phyloP scores from a whole-genome alignment of 1,139 yeast genomes.

The Yamadazyma atlantica region DNA sequence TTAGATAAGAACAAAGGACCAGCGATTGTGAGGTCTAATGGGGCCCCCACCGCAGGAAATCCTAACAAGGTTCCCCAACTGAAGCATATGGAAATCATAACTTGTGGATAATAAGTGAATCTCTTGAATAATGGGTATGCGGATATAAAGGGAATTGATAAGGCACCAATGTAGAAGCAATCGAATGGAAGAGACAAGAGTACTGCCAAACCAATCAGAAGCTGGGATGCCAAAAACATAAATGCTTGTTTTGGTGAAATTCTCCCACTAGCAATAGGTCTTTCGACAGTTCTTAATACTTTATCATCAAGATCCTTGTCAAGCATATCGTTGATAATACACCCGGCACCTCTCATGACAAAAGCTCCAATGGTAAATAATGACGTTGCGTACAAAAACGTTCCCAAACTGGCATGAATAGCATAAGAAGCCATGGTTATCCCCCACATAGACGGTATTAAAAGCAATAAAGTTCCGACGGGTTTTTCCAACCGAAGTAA shows the following conservation, averaged over 20 bases:
- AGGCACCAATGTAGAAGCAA: slow-evolving; percentile 81
- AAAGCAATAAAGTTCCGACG: slow-evolving; percentile 82
- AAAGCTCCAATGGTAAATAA: slow-evolving; percentile 83
- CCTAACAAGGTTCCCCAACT: slow-evolving; percentile 96
- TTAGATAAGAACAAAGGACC: slow-evolving; percentile 74
- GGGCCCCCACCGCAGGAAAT: slow-evolving; percentile 89
- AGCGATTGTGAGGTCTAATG: slow-evolving; percentile 73
- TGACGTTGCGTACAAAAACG: slow-evolving; percentile 51
- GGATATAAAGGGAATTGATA: slow-evolving; percentile 76
- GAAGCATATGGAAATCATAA: slow-evolving; percentile 75
- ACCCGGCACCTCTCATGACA: slow-evolving; percentile 97
- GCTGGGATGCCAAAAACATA: slow-evolving; percentile 71
- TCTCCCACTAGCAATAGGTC: slow-evolving; percentile 90
- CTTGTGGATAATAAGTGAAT: slow-evolving; percentile 93
- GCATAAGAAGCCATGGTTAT: slow-evolving; percentile 83
- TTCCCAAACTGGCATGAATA: slow-evolving; percentile 63
- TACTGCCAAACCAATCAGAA: slow-evolving; percentile 74
- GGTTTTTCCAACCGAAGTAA: slow-evolving; percentile 92
- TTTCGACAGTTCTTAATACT: slow-evolving; percentile 81
- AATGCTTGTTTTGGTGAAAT: slow-evolving; percentile 72
- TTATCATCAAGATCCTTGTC: slow-evolving; percentile 81
- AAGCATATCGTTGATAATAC: slow-evolving; percentile 87
- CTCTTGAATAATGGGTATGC: slow-evolving; percentile 92
- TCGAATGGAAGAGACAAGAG: slow-evolving; percentile 72
- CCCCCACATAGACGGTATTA: slow-evolving; percentile 80